phyloP scores from a whole-genome alignment of 1,284 basidiomycete species.

The Moesziomyces parantarcticus region DNA sequence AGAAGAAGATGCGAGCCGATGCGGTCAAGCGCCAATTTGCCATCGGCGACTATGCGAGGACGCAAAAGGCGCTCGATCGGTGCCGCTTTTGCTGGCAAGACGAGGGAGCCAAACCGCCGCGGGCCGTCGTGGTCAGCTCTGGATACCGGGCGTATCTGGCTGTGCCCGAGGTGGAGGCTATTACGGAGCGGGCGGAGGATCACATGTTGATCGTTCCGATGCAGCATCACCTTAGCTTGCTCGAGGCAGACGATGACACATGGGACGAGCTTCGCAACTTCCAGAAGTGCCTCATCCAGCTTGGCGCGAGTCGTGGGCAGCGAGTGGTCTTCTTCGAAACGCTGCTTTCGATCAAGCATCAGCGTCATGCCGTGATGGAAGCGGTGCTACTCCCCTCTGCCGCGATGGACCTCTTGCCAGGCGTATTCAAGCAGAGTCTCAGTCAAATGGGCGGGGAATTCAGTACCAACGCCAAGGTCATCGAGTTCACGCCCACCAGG shows the following conservation, averaged over 20 bases:
- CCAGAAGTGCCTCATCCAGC: slow-evolving; percentile 97
- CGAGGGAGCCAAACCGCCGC: slow-evolving; percentile 74
- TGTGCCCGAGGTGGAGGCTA: slow-evolving; percentile 84
- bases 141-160: slow-evolving; percentile 90
- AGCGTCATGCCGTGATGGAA: slow-evolving; percentile 92
- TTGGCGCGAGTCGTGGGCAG: slow-evolving; percentile 84
- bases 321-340: slow-evolving; percentile 95
- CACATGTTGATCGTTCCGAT: slow-evolving; percentile 96
- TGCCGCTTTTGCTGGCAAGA: slow-evolving; percentile 74
- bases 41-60: slow-evolving; percentile 91
- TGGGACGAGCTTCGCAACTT: slow-evolving; percentile 86
- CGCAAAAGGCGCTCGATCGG: slow-evolving; percentile 85
- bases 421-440: slow-evolving; percentile 96
- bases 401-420: slow-evolving; percentile 84
- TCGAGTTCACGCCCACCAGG: slow-evolving; percentile 80
- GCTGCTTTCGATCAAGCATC: slow-evolving; percentile 82
- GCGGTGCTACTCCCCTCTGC: slow-evolving; percentile 86
- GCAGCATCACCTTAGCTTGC: slow-evolving; percentile 82
- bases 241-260: slow-evolving; percentile 96
- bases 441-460: slow-evolving; percentile 91
- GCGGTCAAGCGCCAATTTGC: slow-evolving; percentile 97
- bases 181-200: slow-evolving; percentile 74
- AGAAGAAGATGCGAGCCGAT: slow-evolving; percentile 93
- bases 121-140: slow-evolving; percentile 86
- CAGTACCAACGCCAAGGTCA: slow-evolving; percentile 96